Conservation (phyloP, 2,329 filamentous ascomycete genomes). For the Thelonectria rubi region DNA sequence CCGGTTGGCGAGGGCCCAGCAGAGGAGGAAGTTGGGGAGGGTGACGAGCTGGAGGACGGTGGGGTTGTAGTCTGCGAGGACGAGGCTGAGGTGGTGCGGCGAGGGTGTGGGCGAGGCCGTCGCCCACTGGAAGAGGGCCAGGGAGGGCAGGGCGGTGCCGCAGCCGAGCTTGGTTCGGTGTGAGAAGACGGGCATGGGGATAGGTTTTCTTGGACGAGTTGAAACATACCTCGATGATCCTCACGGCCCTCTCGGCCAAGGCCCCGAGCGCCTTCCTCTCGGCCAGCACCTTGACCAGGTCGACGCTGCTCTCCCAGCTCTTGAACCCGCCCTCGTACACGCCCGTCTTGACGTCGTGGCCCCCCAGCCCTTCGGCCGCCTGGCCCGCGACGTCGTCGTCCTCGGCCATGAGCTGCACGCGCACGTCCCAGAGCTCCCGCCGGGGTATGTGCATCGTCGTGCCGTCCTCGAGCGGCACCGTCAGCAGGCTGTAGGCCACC, state of each 20-base stretch:
- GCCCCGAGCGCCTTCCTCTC: conserved; percentile 49
- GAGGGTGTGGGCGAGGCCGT: conserved; percentile 46
- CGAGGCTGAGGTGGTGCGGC: conserved; percentile 61
- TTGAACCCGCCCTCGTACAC: conserved; percentile 91
- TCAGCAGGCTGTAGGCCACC: conserved; percentile 72
- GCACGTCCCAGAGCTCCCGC: conserved; percentile 82
- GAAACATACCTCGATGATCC: conserved; percentile 63
- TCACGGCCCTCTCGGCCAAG: conserved; percentile 48
- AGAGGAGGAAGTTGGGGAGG: conserved; percentile 78
- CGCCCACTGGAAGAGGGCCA: conserved; percentile 74
- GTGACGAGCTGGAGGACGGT: conserved; percentile 81
- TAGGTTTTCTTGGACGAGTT: too few relatives aligned
- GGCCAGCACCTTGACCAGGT: conserved; percentile 75
- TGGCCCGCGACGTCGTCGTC: conserved; percentile 58
- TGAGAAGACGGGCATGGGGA: conserved; percentile 26
- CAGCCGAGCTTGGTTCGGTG: conserved; percentile 72
- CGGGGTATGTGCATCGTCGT: conserved; percentile 68
- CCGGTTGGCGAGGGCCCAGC: conserved; percentile 65
- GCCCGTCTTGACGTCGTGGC: conserved; percentile 80
- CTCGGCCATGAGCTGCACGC: conserved; percentile 82
- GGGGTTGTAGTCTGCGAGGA: conserved; percentile 82
- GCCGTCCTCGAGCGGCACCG: conserved; percentile 66
- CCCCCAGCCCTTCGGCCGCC: conserved; percentile 61
- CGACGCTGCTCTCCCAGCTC: conserved; percentile 87
- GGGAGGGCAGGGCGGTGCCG: conserved; percentile 77